These are phyloP conservation scores for Candida jianshihensis DNA, from an alignment of 805 yeast species.

Conservation along the genomic window DNA sequence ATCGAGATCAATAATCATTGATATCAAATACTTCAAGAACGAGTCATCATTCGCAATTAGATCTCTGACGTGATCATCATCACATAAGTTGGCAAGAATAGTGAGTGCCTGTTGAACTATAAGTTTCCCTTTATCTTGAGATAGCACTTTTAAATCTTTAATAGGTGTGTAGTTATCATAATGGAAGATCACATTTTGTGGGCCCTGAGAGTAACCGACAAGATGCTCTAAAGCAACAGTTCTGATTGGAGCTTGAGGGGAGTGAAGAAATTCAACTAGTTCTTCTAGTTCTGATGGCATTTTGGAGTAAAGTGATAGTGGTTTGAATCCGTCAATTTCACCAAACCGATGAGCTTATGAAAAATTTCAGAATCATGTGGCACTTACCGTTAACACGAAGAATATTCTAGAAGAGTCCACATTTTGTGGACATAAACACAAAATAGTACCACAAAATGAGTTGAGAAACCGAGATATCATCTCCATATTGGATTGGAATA, in stretches of 20 bases:
- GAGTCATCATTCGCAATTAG: conserved; percentile 57
- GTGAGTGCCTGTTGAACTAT: conserved; percentile 65
- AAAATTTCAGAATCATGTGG: conserved; percentile 3
- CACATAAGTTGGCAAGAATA: conserved; percentile 77
- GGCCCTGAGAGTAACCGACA: conserved; percentile 74
- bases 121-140: conserved; percentile 45
- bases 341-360: background rate
- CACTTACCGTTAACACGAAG: conserved; percentile 2
- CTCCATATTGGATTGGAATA: background rate
- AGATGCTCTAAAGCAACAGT: conserved; percentile 81
- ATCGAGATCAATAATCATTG: conserved; percentile 43
- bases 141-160: conserved; percentile 58
- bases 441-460: no score
- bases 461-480: no score
- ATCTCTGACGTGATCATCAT: conserved; percentile 54
- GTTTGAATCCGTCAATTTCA: no score
- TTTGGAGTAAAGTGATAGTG: no score
- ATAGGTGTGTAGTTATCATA: conserved; percentile 66
- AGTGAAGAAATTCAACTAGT: conserved; percentile 74
- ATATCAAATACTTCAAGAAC: conserved; percentile 43
- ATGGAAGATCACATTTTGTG: conserved; percentile 57
- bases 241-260: conserved; percentile 71
- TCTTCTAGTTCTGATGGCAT: conserved; percentile 52
- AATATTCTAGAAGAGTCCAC: background rate
- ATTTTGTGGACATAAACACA: no score